Evolutionary conservation across 2,329 filamentous ascomycete species (phyloP).

Genomic region (Emmonsiellopsis sp.): DNA sequence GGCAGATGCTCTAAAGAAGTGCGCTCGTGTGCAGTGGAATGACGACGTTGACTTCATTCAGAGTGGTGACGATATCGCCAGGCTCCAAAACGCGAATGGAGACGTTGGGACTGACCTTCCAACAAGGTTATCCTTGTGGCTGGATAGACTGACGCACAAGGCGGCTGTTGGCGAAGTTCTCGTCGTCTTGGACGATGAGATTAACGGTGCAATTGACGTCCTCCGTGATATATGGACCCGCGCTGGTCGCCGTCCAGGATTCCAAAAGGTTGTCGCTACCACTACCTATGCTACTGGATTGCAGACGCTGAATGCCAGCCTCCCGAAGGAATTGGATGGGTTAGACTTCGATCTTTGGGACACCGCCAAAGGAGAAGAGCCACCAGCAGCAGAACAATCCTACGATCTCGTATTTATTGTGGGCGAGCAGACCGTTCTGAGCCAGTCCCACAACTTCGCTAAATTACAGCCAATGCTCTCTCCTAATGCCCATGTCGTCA

Average conservation of each 20-base stretch:
- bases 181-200: not conserved
- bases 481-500: not conserved
- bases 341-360: not conserved
- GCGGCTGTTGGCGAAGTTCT: not conserved
- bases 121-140: not conserved
- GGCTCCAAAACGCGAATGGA: not conserved
- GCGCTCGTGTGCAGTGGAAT: not conserved
- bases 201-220: not conserved
- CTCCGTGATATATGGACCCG: not conserved
- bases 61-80: not conserved
- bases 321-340: not conserved
- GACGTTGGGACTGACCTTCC: not conserved
- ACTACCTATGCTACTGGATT: not conserved
- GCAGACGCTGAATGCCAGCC: not conserved
- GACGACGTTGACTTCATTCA: not conserved
- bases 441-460: not conserved
- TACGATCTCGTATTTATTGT: not conserved
- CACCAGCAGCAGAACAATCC: not conserved
- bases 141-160: not conserved
- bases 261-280: not conserved
- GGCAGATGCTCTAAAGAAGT: not conserved
- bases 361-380: not conserved
- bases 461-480: not conserved
- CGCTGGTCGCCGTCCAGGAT: not conserved
- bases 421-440: not conserved